phyloP scores from a whole-genome alignment of 2,329 filamentous ascomycete species.

The Paraconiothyrium brasiliense region DNA sequence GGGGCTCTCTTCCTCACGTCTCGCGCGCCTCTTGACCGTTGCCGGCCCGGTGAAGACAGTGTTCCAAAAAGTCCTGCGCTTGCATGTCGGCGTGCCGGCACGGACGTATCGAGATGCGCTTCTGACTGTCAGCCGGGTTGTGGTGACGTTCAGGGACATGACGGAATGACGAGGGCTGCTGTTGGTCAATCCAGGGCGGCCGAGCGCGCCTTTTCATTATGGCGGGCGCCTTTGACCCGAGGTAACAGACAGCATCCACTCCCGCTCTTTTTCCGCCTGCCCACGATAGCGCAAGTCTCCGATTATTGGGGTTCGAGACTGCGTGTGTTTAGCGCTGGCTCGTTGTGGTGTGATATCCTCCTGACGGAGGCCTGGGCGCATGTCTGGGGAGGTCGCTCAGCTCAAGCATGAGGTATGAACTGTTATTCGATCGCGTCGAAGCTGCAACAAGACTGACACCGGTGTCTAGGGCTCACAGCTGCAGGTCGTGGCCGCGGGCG shows the following conservation, averaged over 20 bases:
- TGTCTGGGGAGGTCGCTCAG: conserved; percentile 70
- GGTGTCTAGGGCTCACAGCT: conserved; percentile 67
- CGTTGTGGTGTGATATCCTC: conserved; percentile 8
- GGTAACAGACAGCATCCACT: conserved; percentile 15
- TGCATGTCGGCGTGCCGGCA: conserved; percentile 12
- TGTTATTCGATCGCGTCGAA: not conserved
- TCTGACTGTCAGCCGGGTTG: conserved; percentile 28
- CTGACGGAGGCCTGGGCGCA: conserved; percentile 59
- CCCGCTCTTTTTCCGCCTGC: conserved; percentile 25
- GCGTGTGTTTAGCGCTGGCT: conserved; percentile 10
- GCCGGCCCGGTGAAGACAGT: conserved; percentile 10
- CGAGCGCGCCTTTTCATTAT: conserved; percentile 23
- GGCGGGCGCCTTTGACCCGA: conserved; percentile 16
- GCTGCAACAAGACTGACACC: conserved; percentile 18
- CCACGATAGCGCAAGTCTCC: conserved; percentile 8
- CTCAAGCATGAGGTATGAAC: conserved; percentile 73
- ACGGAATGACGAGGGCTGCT: conserved; percentile 19
- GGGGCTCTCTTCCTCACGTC: conserved; percentile 16
- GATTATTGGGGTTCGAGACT: conserved; percentile 27
- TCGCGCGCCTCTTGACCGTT: conserved; percentile 6
- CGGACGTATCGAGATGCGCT: conserved; percentile 15
- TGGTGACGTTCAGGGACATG: conserved; percentile 43
- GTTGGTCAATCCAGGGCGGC: conserved; percentile 17
- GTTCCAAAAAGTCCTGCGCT: conserved; percentile 10
- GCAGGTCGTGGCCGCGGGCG: conserved; percentile 73